Base-by-base conservation (phyloP, 2,329 filamentous ascomycete genomes). In the Colletotrichum sp. region DNA sequence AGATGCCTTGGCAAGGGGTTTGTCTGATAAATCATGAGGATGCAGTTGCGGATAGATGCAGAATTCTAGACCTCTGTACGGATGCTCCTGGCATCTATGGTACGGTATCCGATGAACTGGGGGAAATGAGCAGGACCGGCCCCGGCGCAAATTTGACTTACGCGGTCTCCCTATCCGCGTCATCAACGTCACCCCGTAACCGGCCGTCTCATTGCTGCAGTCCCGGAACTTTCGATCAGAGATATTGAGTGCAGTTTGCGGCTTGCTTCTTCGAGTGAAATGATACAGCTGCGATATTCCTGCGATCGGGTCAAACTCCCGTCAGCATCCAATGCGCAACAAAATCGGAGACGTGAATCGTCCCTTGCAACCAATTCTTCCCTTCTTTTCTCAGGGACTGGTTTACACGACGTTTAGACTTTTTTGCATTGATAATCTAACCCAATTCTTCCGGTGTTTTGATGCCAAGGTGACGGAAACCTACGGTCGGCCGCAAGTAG, bases 121-220 rank as follows among this genome's bases (percentile, higher is more conserved):
- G 52, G 66, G 52, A 60, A 43, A 68, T 60, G 52, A 68, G 13
- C 66, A 60, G 66, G 66, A 68, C 16, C 32, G 28, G 18, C 24
- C 52, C 52, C 24, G 30, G 26, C 66, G 18, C 52, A 43, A 30
- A 60, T 60, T 60, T 43, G 32, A 60, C 52, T 68, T 32, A 30
- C 52, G 52, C n/a, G 8, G 64, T 57, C 48, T 67, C 3, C 15
- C 43, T 12, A 60, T 34, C 48, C 66, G 30, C 52, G 66, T 68
- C 66, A 43, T 60, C 52, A 60, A 68, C 66, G 16, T 58, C 24
- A 26, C 28, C 18, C 13, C 65, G n/a, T 34, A 12, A 8, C n/a
- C 8, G 8, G 21, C n/a, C 9, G 32, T 38, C 61, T 10, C 8
- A 10, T 34, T 16, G 6, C 21, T 38, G 21, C 1, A 16, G 0